Evolutionary conservation across 2,329 filamentous ascomycete species (phyloP), one percentile per base, ranked within the genome.

Genomic region (Trichoderma sp.): DNA sequence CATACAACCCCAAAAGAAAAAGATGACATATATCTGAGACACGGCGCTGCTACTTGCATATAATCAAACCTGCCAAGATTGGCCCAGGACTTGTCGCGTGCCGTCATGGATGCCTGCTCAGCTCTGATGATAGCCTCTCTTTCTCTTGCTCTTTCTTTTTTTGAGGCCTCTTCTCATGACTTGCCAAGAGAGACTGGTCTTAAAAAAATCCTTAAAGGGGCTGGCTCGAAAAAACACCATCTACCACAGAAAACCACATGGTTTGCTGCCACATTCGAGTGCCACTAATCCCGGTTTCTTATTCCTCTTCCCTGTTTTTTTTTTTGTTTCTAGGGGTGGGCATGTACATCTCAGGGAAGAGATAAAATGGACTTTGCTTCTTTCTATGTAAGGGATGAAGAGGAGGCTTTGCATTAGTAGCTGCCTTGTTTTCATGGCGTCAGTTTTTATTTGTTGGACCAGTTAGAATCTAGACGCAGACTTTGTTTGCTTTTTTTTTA

Each of bases 381-480:
- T 59, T n/a, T 30, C 37, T 28, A n/a, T 55, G 64, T 66, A 59
- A 66, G 54, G 37, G 46, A 24, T 21, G 51, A 39, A 43, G 54
- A 49, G 46, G 60, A 59, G 64, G 54, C 54, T 59, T 66, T 26
- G 16, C 54, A 66, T 54, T 66, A 51, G 54, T 37, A 59, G 34
- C 55, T 32, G 14, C 43, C 32, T 60, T 68, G 43, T 30, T 68
- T 68, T 43, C 26, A 37, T 68, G 46, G n/a, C 46, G 66, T 59
- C 56, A 59, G 34, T 65, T 32, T 43, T 61, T 61, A n/a, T 43
- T 43, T n/a, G 39, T 60, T 61, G 59, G 66, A 64, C 69, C 66
- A 71, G 54, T 70, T 69, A 71, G 69, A 49, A 69, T 59, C 39
- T 65, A 66, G 69, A 63, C 28, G 49, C 14, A 39, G 69, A 18